Conservation (phyloP, 1,284 basidiomycete genomes). For the Bjerkandera adusta region DNA sequence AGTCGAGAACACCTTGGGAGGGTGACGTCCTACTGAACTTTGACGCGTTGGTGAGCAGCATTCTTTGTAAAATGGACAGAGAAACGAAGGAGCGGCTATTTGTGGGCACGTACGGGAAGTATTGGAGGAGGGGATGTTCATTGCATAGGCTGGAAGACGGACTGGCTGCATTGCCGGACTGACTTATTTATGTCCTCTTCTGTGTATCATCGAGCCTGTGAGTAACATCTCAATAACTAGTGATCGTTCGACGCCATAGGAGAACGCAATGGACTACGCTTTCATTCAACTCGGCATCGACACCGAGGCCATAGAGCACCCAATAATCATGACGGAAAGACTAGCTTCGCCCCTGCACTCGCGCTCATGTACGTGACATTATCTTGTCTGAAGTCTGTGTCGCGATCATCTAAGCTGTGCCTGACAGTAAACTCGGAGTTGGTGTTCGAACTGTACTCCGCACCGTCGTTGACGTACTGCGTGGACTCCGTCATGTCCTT, state of each 20-base stretch:
- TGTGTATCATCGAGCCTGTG: background rate
- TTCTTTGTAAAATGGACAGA: background rate
- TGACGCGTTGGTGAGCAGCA: conserved; percentile 78
- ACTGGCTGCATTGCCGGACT: background rate
- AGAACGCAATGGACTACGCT: conserved; percentile 91
- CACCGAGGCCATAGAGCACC: conserved; percentile 78
- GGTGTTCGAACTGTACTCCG: conserved; percentile 92
- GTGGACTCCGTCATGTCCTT: conserved; percentile 95
- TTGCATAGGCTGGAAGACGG: background rate
- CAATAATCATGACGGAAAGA: conserved; percentile 93
- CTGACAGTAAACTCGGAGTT: conserved; percentile 90
- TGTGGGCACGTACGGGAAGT: too few relatives aligned
- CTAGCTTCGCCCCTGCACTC: conserved; percentile 90
- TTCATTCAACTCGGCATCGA: conserved; percentile 88
- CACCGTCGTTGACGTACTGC: conserved; percentile 86
- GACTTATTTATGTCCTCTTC: background rate
- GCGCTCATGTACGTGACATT: conserved; percentile 62
- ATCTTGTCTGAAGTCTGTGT: background rate
- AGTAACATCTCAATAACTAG: conserved; percentile 11
- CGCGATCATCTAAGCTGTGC: conserved; percentile 6
- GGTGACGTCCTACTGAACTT: conserved; percentile 88
- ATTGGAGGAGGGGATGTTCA: too few relatives aligned
- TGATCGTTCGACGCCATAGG: conserved; percentile 54
- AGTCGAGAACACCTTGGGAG: conserved; percentile 83
- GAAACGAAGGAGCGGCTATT: too few relatives aligned